A percentile compares a stretch with the other conserved stretches of the same genome.
These are phyloP conservation scores for Bigelowiella natans DNA, from an alignment of 78 protist genomes.

Conservation along the genomic window DNA sequence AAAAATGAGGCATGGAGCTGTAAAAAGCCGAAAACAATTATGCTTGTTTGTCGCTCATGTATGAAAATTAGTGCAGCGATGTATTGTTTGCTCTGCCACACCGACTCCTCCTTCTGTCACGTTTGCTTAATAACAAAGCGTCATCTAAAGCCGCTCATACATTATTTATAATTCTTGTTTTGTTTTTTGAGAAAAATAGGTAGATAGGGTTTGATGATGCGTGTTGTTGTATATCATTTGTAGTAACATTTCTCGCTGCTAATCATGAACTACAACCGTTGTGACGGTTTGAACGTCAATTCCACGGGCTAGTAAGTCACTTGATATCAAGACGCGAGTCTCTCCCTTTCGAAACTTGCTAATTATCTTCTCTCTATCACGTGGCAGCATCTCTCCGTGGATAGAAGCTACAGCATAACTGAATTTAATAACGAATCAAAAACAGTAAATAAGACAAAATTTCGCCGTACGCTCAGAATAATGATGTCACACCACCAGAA, in stretches of 20 bases:
- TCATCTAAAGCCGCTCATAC: background rate
- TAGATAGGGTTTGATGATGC: no score
- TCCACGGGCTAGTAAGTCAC: constrained; percentile 98
- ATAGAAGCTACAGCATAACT: constrained; percentile 74
- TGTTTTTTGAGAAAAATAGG: no score
- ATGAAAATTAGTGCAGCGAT: background rate
- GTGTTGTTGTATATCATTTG: background rate
- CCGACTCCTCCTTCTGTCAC: background rate
- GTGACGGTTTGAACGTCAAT: constrained; percentile 96
- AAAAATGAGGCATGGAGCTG: no score
- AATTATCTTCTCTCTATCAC: constrained; percentile 90
- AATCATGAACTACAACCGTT: constrained; percentile 56
- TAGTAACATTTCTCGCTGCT: background rate
- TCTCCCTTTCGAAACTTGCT: constrained; percentile 81
- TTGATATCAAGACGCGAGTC: constrained; percentile 93
- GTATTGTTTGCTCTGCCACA: background rate
- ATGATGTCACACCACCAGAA: no score
- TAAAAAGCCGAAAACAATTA: no score
- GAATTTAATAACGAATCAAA: no score
- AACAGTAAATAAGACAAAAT: no score
- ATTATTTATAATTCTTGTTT: no score
- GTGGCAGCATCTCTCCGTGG: constrained; percentile 93
- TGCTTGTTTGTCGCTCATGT: background rate
- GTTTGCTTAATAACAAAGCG: background rate
- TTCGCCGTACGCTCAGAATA: no score